Base-by-base conservation (phyloP, 305 asterid genomes). In the Fraxinus nigra region DNA sequence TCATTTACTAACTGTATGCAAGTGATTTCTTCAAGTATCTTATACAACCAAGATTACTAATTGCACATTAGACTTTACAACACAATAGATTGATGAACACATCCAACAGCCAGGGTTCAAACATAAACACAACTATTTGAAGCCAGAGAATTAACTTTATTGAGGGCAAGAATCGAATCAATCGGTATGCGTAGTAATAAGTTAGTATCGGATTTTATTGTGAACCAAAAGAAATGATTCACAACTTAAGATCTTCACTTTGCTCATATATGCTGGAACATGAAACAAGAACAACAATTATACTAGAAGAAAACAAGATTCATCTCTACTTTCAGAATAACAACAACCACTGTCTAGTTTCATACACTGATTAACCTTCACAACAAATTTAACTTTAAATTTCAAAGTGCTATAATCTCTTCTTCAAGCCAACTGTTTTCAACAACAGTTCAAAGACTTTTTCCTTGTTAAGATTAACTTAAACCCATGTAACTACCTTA, bases 241-340 rank as follows among this genome's bases (percentile, higher is more conserved):
- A 34, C 43, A 51, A 22, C n/a, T 73, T 33, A 75, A 75, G 67
- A 34, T 35, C 51, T 28, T 70, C 61, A 73, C 69, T 76, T 43
- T 38, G 82, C 77, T 48, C 48, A 77, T 75, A 14, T 74, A 30
- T 37, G 32, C 51, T 75, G 40, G 76, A 79, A 40, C 43, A 20
- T 70, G 35, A 32, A 78, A 72, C 79, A 76, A n/a, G 16, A 48
- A 48, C 59, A 80, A 59, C 78, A 78, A 70, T 61, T 34, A 76
- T 40, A 67, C 51, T 80, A 77, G 69, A 73, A 38, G 79, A 82
- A 83, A 82, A 38, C 63, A 74, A 75, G 28, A 38, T 67, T 18
- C 40, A 40, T 28, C 74, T 32, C 78, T 28, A 77, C 77, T 76
- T 76, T 76, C 48, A 22, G 78, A 79, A 43, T 34, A 33, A 8